These are phyloP conservation scores for Atalantia buxifolia DNA, from an alignment of 345 rosid genomes.

Conservation along the genomic window DNA sequence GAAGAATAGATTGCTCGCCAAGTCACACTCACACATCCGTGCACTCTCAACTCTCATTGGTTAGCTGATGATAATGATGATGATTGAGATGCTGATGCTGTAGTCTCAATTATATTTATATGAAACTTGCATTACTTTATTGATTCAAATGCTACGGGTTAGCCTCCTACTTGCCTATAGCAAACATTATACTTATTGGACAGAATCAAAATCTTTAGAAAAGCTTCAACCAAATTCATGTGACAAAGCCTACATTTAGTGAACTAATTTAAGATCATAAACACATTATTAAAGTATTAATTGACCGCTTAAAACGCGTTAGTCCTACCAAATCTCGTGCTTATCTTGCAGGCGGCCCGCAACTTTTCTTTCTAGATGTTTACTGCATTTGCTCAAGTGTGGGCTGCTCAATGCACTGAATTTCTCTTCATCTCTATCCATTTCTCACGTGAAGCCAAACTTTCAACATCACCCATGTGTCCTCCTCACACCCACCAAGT, in stretches of 20 bases:
- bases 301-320: conserved; percentile 30
- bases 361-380: not conserved
- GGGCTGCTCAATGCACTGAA: not conserved
- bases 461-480: not conserved
- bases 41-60: conserved; percentile 17
- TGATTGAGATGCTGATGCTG: not conserved
- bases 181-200: conserved; percentile 8
- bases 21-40: conserved; percentile 29
- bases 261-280: conserved; percentile 1
- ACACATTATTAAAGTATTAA: conserved; percentile 5
- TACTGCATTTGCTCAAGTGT: not conserved
- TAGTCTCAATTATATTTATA: conserved; percentile 18
- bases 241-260: not conserved
- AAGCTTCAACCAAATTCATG: conserved; percentile 5
- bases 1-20: conserved; percentile 35
- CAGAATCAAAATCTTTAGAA: not conserved
- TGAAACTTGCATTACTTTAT: not conserved
- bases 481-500: too few species aligned
- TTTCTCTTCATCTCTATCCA: not conserved
- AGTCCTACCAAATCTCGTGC: conserved; percentile 28
- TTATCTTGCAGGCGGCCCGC: conserved; percentile 5
- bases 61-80: conserved; percentile 1
- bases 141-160: not conserved
- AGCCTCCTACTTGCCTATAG: conserved; percentile 18
- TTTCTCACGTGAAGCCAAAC: not conserved